Percentiles rank a stretch among this genome's conserved stretches.
These are phyloP conservation scores for Kuraishia capsulata DNA, from an alignment of 805 yeast species.

Conservation along the genomic window DNA sequence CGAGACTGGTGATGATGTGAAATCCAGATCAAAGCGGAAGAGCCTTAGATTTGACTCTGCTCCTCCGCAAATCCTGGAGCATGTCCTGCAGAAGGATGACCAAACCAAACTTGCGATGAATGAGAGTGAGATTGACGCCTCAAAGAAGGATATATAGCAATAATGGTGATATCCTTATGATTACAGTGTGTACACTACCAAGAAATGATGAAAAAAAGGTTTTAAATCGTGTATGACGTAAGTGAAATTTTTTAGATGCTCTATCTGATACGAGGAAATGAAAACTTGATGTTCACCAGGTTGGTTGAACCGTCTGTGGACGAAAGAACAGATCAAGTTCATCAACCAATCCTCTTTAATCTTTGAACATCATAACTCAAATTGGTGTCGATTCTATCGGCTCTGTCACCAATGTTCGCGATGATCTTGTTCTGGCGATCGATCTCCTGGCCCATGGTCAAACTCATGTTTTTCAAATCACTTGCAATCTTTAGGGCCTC, in stretches of 20 bases:
- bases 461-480: slow-evolving; percentile 66
- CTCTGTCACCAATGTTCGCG: slow-evolving; percentile 69
- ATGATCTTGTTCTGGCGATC: slow-evolving; percentile 70
- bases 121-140: too few species aligned
- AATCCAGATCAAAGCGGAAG: slow-evolving; percentile 12
- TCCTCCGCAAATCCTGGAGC: slow-evolving; percentile 9
- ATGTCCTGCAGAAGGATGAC: not conserved
- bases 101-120: too few species aligned
- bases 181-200: too few species aligned
- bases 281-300: too few species aligned
- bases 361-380: slow-evolving; percentile 21
- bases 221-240: too few species aligned
- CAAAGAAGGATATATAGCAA: too few species aligned
- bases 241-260: too few species aligned
- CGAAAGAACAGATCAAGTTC: not conserved
- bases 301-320: too few species aligned
- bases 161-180: too few species aligned
- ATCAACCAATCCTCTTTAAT: not conserved
- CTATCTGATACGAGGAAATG: too few species aligned
- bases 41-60: slow-evolving; percentile 17
- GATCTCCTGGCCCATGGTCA: slow-evolving; percentile 67
- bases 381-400: slow-evolving; percentile 77
- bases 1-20: not conserved
- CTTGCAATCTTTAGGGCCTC: slow-evolving; percentile 62
- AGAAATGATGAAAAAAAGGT: too few species aligned